Base-by-base conservation (phyloP, 2,329 filamentous ascomycete species). In the Capronia americana region DNA sequence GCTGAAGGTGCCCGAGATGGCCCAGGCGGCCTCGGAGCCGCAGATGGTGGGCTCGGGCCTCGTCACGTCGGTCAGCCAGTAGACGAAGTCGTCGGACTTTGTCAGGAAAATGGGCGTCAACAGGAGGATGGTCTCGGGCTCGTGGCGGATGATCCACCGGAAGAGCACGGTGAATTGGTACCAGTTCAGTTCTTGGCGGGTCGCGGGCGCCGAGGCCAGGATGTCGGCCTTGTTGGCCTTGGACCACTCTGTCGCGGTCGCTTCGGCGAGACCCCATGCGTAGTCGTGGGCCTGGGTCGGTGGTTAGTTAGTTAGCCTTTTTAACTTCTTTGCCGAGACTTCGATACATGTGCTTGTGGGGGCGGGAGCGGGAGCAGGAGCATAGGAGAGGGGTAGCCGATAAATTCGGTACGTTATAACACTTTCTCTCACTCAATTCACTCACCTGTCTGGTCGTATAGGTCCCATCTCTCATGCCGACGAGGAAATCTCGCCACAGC, bases 401-500 rank as follows among this genome's bases (percentile, higher is more conserved):
- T 11, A 34, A 2, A 34, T 34, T 12, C 10, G 12, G 10, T 34
- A n/a, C 1, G 10, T 12, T 4, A 3, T 17, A 11, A 17, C 38
- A 41, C 34, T 11, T 34, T 12, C 2, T 34, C 38, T 41, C 14
- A 4, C 32, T 34, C 7, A 41, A 4, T 10, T 34, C 7, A 41
- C 38, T 41, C 38, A 41, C 38, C 38, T 41, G 12, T 41, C 38
- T 41, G 5, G 38, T 41, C 38, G 38, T 41, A 41, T 41, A 41
- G 12, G 12, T 17, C 38, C 38, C 38, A 6, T 41, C 38, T 41
- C 38, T 41, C 38, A 41, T 41, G 14, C 38, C 38, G 38, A 41
- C 38, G 6, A 41, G 38, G 38, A 41, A 41, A 41, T 41, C 57
- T 44, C 57, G 44, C 64, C 64, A 66, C 50, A 50, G 32, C 5